A percentile compares a stretch with the other conserved stretches of the same genome.
phyloP scores from a whole-genome alignment of 805 yeast species.

The Metschnikowia matae region DNA sequence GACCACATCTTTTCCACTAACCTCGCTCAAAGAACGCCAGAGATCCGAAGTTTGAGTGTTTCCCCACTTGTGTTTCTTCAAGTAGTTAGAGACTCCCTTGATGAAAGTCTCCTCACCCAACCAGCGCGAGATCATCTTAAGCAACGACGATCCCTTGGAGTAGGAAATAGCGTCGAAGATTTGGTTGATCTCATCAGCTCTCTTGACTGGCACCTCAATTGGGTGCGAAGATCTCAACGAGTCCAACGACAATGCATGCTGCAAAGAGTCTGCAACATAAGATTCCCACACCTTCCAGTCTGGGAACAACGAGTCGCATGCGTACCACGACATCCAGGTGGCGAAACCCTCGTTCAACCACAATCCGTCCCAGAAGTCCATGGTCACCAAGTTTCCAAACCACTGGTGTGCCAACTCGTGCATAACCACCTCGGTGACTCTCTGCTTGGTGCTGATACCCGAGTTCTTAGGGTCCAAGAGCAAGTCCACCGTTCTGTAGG shows the following conservation, averaged over 20 bases:
- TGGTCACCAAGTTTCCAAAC: conserved; percentile 86
- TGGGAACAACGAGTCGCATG: conserved; percentile 70
- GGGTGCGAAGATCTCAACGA: conserved; percentile 82
- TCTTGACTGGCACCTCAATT: conserved; percentile 75
- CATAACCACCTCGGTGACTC: conserved; percentile 82
- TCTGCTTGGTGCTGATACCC: conserved; percentile 56
- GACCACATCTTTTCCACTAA: conserved; percentile 68
- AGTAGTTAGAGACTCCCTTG: conserved; percentile 74
- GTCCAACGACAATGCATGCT: conserved; percentile 70
- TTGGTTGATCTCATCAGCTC: conserved; percentile 77
- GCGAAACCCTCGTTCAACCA: conserved; percentile 91
- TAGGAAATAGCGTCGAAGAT: conserved; percentile 83
- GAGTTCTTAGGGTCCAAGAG: conserved; percentile 70
- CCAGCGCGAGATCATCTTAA: conserved; percentile 78
- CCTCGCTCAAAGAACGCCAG: conserved; percentile 70
- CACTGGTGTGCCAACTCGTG: conserved; percentile 91
- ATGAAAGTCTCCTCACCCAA: conserved; percentile 73
- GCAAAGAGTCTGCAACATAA: conserved; percentile 73
- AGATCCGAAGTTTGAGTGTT: conserved; percentile 74
- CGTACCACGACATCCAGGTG: conserved; percentile 88
- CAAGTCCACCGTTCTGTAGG: conserved; percentile 73
- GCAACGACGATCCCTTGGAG: conserved; percentile 73
- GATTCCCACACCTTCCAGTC: conserved; percentile 87
- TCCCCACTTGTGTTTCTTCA: conserved; percentile 71
- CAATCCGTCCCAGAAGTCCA: conserved; percentile 91